Evolutionary conservation across 2,329 filamentous ascomycete species (phyloP).

Genomic region (Podosphaera leucotricha): DNA sequence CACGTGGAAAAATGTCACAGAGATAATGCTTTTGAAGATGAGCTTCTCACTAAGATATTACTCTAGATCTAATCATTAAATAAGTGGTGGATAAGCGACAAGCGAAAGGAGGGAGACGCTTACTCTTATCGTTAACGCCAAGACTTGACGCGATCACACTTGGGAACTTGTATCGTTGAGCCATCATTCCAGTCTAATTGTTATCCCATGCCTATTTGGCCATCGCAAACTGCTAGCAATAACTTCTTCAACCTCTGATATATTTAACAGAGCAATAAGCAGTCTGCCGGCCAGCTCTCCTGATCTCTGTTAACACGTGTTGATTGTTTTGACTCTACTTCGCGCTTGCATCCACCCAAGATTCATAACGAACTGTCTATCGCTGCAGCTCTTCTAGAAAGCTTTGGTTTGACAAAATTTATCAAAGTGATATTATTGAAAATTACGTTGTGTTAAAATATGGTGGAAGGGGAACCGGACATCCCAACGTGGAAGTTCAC

Average conservation of each 20-base stretch:
- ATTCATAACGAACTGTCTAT: not conserved
- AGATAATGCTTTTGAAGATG: too few species aligned
- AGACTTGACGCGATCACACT: not conserved
- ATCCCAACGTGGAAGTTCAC: constrained; percentile 99
- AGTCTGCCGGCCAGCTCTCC: not conserved
- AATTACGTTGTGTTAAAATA: constrained; percentile 27
- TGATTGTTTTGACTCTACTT: not conserved
- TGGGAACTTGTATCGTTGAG: not conserved
- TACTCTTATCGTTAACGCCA: constrained; percentile 1
- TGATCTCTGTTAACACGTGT: not conserved
- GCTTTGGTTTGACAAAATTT: not conserved
- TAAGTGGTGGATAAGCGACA: not conserved
- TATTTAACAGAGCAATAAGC: not conserved
- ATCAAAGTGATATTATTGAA: not conserved
- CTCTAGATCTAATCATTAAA: not conserved
- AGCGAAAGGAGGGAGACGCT: not conserved
- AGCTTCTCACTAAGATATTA: too few species aligned
- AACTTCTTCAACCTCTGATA: not conserved
- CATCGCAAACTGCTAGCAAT: not conserved
- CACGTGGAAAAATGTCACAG: too few species aligned
- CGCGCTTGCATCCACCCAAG: not conserved
- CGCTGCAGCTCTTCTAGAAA: not conserved
- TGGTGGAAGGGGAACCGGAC: constrained; percentile 89
- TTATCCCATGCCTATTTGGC: not conserved
- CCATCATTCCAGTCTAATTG: not conserved